Evolutionary conservation across 805 yeast species (phyloP), one percentile per base, ranked within the genome.

Genomic region (Saccharomyces eubayanus): DNA sequence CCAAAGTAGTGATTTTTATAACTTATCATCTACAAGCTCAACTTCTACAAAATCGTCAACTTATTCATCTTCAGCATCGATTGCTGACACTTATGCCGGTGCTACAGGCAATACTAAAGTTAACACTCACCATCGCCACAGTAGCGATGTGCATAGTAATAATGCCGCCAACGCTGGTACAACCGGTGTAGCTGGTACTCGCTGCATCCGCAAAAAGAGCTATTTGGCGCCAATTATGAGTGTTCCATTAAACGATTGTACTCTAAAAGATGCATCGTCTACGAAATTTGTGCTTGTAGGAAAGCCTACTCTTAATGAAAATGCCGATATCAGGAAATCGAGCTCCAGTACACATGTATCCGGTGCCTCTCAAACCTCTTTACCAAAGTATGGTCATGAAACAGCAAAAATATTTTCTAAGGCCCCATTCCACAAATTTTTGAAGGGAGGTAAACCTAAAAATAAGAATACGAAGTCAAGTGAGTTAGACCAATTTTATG

Each of bases 211-310:
- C 65, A 72, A 84, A 43, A 80, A 77, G 60, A 77, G 78, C 57
- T 85, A 82, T 50, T 77, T 77, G 55, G 63, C 62, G 28, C 81
- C 81, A 5, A 51, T 73, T 2, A 63, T 69, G 58, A 77, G 81
- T 45, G 70, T 75, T 48, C 61, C 73, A 29, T 59, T 77, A 41
- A 72, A 73, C 56, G 66, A 69, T 40, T 67, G 73, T 30, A 62
- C 68, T 12, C 43, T 72, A 14, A 57, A 58, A 8, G 69, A 69
- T 36, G 59, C 61, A n/a, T 68, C 67, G 21, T 75, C 72, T 12
- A 67, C 72, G 47, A 74, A 75, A 53, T 74, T 77, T 50, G 63
- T 72, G 14, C 53, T 77, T 6, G 67, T 72, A 28, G 69, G 83
- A 62, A 49, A 60, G 49, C 57, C 67, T 24, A 46, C 64, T 49